Evolutionary conservation across 305 asterid species (phyloP), one percentile per base, ranked within the genome.

Genomic region (Fraxinus ornus): DNA sequence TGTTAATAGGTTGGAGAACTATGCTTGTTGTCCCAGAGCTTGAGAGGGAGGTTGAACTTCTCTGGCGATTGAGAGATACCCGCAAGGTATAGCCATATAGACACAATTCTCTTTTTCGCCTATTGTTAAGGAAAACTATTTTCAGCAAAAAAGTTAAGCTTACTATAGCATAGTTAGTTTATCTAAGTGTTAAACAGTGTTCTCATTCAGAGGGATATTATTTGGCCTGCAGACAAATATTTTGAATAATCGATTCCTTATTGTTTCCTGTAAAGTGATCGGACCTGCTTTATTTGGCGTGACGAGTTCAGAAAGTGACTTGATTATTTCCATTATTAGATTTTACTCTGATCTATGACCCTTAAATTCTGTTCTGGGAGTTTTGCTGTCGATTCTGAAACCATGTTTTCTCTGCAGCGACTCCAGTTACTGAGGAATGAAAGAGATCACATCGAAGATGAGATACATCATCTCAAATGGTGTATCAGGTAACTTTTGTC

Each of bases 1-100:
- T 49, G 79, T 88, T 83, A 79, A 36, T 89, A 97, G 99, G 99
- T 70, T 97, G 99, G 99, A 94, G 99, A 88, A 97, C 99, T 62
- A 97, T 97, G 99, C 99, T 97, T 76, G 98, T 95, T 79, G 97
- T 97, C 87, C 99, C 99, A 5, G 99, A 97, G 95, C 98, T 97
- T 78, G 99, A 93, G 91, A 97, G 89, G 85, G 99, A 97, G 89
- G 95, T 92, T 77, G 92, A 90, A 84, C 93, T 92, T 89, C 97
- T 97, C 26, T 94, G 92, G 93, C 83, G 90, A 71, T 83, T 88
- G 78, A 90, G 89, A 89, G 94, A 92, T 79, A 81, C 86, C 70
- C 95, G 98, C 80, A 94, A 92, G 98, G 99, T 97, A 91, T 81
- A 30, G 44, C 75, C 22, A 4, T 70, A 70, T 70, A 15, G 75